These are phyloP conservation scores for Talaromyces verruculosus DNA, from an alignment of 2,329 filamentous ascomycete genomes.

Conservation along the genomic window DNA sequence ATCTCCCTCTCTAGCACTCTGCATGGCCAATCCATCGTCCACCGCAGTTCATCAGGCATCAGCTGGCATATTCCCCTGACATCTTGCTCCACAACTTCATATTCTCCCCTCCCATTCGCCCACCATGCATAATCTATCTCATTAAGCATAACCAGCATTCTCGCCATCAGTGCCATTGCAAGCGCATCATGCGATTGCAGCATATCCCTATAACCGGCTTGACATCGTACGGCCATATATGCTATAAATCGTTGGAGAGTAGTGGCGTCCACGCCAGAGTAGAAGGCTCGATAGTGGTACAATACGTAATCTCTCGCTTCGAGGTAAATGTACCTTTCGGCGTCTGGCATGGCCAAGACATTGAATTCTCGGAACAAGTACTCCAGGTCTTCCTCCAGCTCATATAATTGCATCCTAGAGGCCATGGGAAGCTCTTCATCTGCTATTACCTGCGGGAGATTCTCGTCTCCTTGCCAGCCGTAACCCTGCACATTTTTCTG, in stretches of 20 bases:
- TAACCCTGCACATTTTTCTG: background rate
- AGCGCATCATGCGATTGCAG: background rate
- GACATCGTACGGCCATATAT: background rate
- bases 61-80: constrained; percentile 5
- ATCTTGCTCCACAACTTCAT: constrained; percentile 13
- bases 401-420: background rate
- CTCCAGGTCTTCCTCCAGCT: background rate
- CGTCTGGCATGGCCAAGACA: background rate
- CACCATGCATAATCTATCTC: constrained; percentile 8
- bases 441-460: background rate
- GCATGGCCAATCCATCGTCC: constrained; percentile 4
- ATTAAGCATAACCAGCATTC: background rate
- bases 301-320: background rate
- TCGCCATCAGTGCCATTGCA: background rate
- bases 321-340: background rate
- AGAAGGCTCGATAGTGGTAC: constrained; percentile 1
- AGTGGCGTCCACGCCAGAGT: background rate
- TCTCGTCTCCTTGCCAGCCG: background rate
- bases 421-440: background rate
- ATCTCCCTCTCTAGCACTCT: background rate
- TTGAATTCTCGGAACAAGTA: background rate
- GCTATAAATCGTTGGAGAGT: background rate
- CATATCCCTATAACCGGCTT: background rate
- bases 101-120: constrained; percentile 7
- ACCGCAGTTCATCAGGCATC: background rate